These are phyloP conservation scores for Dendrobium nobile DNA, from an alignment of 106 monocot genomes.

Conservation along the genomic window DNA sequence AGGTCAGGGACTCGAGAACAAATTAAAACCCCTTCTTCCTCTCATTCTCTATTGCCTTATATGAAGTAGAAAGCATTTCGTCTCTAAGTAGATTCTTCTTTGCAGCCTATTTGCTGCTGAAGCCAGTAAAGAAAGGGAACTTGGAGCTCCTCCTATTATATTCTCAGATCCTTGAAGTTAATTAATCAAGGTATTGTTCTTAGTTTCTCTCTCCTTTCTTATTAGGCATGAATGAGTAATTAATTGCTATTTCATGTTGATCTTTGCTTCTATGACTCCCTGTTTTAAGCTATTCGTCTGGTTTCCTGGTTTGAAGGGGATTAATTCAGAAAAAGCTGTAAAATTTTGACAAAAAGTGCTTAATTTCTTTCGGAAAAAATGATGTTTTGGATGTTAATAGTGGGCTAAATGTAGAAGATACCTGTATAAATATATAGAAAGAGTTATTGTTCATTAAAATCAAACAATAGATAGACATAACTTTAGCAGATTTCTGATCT, in stretches of 20 bases:
- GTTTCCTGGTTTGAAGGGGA: neutral
- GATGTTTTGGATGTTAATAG: neutral
- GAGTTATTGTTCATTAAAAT: neutral
- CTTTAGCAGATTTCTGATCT: neutral
- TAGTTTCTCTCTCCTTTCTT: neutral
- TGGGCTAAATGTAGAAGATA: neutral
- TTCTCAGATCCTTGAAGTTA: neutral
- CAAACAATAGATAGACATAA: neutral
- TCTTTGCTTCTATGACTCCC: neutral
- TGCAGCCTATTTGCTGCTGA: neutral
- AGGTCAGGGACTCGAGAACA: neutral
- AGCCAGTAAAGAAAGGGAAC: neutral
- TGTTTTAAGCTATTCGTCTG: neutral
- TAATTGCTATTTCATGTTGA: neutral
- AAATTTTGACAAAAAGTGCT: too few species aligned
- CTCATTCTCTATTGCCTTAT: neutral
- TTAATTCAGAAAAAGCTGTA: too few species aligned
- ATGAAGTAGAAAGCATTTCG: neutral
- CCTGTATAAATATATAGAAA: neutral
- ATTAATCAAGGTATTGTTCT: neutral
- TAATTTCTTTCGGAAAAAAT: neutral
- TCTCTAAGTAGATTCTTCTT: neutral
- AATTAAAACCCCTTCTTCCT: neutral
- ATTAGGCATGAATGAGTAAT: neutral
- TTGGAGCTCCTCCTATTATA: neutral